Percentiles rank a stretch among this genome's conserved stretches.
Conservation (phyloP, 805 yeast genomes). For the Candida ulmi region DNA sequence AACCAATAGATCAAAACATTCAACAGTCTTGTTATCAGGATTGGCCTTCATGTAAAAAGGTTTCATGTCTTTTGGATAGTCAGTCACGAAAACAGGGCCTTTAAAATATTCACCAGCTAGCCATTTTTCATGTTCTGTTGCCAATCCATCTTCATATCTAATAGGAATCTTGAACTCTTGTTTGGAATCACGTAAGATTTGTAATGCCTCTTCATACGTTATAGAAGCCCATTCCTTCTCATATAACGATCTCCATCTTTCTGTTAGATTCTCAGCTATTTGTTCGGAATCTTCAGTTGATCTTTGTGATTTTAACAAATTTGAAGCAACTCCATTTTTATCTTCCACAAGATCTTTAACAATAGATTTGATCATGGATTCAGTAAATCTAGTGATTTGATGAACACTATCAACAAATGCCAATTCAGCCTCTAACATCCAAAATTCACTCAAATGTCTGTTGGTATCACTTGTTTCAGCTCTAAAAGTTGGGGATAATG, state of each 20-base stretch:
- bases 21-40: conserved; percentile 54
- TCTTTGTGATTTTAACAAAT: conserved; percentile 28
- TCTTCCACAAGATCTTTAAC: conserved; percentile 27
- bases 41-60: conserved; percentile 88
- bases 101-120: conserved; percentile 63
- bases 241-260: conserved; percentile 58
- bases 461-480: conserved; percentile 91
- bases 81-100: conserved; percentile 82
- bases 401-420: conserved; percentile 54
- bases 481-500: conserved; percentile 85
- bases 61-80: conserved; percentile 74
- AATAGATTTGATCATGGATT: conserved; percentile 58
- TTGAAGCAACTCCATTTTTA: conserved; percentile 18
- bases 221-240: conserved; percentile 57
- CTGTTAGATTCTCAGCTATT: conserved; percentile 23
- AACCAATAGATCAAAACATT: conserved; percentile 81
- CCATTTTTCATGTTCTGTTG: conserved; percentile 89
- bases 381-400: conserved; percentile 62
- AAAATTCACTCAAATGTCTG: conserved; percentile 88
- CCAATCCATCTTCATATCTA: conserved; percentile 66
- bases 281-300: conserved; percentile 30
- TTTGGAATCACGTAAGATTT: conserved; percentile 31
- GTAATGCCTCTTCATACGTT: conserved; percentile 73
- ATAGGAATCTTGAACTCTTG: conserved; percentile 39
- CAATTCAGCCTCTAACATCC: conserved; percentile 96